Percentiles rank a stretch among this genome's conserved stretches.
Evolutionary conservation across 495 filamentous ascomycete genomes (phyloP).

Genomic region (Hamigera avellanea): DNA sequence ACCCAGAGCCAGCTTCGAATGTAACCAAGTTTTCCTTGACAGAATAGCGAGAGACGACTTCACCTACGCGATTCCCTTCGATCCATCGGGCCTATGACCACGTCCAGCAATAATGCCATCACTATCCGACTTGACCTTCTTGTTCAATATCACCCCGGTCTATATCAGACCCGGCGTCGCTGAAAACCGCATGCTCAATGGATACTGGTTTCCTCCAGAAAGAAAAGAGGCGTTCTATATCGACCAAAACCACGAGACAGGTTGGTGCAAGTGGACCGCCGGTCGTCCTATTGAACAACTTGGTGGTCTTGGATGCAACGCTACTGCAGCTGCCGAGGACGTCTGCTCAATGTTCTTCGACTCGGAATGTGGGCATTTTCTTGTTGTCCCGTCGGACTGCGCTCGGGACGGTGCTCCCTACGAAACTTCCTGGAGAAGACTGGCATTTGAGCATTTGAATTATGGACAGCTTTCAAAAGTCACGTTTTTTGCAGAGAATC

Average conservation of each 20-base stretch:
- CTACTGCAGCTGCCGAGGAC: neutral
- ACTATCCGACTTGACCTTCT: neutral
- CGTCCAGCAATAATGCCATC: no score
- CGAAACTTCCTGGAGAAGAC: neutral
- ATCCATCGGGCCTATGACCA: no score
- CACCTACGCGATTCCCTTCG: no score
- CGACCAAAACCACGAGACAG: neutral
- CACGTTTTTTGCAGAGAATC: neutral
- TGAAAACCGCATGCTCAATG: neutral
- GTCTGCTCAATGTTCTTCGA: slow-evolving; percentile 2
- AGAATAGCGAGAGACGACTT: no score
- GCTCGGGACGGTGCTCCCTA: no score
- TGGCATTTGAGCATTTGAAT: neutral
- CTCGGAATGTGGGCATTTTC: neutral
- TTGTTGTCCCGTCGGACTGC: neutral
- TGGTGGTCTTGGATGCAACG: no score
- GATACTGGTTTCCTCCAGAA: neutral
- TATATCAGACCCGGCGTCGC: neutral
- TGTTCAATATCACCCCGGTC: slow-evolving; percentile 2
- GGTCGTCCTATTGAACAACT: neutral
- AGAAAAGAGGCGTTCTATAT: neutral
- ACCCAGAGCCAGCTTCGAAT: no score
- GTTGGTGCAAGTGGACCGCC: slow-evolving; percentile 1
- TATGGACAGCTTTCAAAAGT: neutral
- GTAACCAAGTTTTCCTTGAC: no score